phyloP scores from a whole-genome alignment of 805 yeast species.

The Wickerhamomyces strasburgensis region DNA sequence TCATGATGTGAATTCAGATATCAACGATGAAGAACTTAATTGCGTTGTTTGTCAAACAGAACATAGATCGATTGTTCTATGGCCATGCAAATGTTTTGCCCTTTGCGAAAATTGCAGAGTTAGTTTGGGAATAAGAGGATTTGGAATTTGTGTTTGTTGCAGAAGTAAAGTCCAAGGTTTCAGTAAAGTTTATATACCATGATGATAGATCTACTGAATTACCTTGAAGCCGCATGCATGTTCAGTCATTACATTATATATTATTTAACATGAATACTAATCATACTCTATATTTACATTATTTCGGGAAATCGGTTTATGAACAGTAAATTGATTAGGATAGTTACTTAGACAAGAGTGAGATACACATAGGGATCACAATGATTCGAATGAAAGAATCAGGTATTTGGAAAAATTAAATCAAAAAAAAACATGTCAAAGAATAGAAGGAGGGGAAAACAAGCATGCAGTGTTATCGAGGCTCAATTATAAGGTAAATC shows the following conservation, averaged over 20 bases:
- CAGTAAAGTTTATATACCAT: constrained; percentile 33
- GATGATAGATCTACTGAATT: no score
- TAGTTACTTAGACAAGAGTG: no score
- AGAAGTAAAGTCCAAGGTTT: constrained; percentile 62
- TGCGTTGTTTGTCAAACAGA: constrained; percentile 83
- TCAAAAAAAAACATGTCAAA: no score
- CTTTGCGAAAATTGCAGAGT: constrained; percentile 81
- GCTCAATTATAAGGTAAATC: no score
- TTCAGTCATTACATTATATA: no score
- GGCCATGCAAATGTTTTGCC: constrained; percentile 93
- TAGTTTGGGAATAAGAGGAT: constrained; percentile 65
- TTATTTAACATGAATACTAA: no score
- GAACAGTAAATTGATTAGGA: neutral
- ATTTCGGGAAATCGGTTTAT: neutral
- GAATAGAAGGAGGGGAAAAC: constrained; percentile 3
- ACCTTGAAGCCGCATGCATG: no score
- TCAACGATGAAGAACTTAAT: constrained; percentile 33
- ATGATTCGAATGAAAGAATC: no score
- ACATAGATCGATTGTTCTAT: constrained; percentile 69
- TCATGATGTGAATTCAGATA: constrained; percentile 14
- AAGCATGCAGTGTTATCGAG: no score
- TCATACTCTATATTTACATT: neutral
- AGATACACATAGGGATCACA: no score
- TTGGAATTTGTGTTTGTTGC: constrained; percentile 81
- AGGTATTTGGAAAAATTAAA: no score